Percentiles rank a stretch among this genome's conserved stretches.
Conservation (phyloP, 768 basidiomycete genomes). For the Lactarius deliciosus region DNA sequence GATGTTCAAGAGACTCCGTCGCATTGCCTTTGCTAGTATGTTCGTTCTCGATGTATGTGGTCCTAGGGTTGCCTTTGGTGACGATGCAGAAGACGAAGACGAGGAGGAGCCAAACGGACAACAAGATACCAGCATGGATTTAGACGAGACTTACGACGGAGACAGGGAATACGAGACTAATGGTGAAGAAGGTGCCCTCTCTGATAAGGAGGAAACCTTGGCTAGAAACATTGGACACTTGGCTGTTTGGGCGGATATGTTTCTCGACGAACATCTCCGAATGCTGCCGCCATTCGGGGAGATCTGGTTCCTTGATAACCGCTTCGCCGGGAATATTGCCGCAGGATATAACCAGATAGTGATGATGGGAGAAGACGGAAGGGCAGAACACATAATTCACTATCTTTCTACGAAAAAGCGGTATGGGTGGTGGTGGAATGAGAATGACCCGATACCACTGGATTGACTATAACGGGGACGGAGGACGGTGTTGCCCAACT, state of each 20-base stretch:
- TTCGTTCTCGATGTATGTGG: conserved; percentile 18
- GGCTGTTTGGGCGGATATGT: conserved; percentile 25
- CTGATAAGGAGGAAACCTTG: not conserved
- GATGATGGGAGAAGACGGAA: conserved; percentile 6
- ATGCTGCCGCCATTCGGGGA: conserved; percentile 21
- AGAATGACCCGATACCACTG: not conserved
- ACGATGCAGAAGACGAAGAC: conserved; percentile 1
- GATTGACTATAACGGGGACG: conserved; percentile 1
- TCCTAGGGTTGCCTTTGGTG: not conserved
- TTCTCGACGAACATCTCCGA: conserved; percentile 25
- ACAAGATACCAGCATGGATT: conserved; percentile 15
- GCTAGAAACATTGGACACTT: conserved; percentile 13
- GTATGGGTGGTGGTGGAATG: conserved; percentile 23
- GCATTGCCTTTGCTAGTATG: conserved; percentile 21
- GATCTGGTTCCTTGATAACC: conserved; percentile 25
- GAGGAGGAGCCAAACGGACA: not conserved
- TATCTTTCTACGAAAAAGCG: not conserved
- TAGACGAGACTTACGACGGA: conserved; percentile 10
- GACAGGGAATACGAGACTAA: conserved; percentile 12
- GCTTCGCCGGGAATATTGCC: conserved; percentile 4
- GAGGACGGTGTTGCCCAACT: not conserved
- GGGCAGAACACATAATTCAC: conserved; percentile 14
- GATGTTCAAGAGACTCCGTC: conserved; percentile 21
- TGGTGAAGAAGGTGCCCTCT: not conserved
- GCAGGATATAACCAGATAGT: conserved; percentile 19